A percentile compares a stretch with the other conserved stretches of the same genome.
phyloP scores from a whole-genome alignment of 2,329 filamentous ascomycete species.

The Fusarium tupiense region DNA sequence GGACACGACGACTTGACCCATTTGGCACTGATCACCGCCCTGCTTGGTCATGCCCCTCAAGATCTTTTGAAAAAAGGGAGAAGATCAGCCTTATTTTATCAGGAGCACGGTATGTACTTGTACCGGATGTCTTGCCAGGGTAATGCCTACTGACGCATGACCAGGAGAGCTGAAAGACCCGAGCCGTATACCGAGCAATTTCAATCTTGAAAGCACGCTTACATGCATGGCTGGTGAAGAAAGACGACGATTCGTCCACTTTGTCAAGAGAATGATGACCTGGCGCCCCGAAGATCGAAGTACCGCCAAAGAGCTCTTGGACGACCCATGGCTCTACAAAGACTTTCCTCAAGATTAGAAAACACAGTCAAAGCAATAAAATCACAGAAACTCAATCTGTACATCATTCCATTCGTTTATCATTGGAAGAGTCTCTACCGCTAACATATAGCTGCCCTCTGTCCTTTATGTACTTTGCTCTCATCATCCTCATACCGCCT shows the following conservation, averaged over 20 bases:
- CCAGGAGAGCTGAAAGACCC: not conserved
- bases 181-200: not conserved
- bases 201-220: not conserved
- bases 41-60: not conserved
- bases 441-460: conserved; percentile 14
- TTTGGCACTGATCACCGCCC: conserved; percentile 9
- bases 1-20: conserved; percentile 10
- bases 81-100: not conserved
- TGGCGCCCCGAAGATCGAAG: not conserved
- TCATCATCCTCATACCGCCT: not conserved
- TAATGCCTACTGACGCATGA: not conserved
- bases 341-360: not conserved
- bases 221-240: not conserved
- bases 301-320: not conserved
- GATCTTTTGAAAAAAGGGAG: not conserved
- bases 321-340: not conserved
- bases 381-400: not conserved
- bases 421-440: not conserved
- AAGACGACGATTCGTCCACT: not conserved
- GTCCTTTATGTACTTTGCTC: not conserved
- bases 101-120: not conserved
- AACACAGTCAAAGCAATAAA: not conserved
- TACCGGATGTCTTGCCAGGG: not conserved
- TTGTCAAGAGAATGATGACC: not conserved
- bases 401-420: not conserved